These are phyloP conservation scores for Podospora australis DNA, from an alignment of 495 filamentous ascomycete genomes.

Conservation along the genomic window DNA sequence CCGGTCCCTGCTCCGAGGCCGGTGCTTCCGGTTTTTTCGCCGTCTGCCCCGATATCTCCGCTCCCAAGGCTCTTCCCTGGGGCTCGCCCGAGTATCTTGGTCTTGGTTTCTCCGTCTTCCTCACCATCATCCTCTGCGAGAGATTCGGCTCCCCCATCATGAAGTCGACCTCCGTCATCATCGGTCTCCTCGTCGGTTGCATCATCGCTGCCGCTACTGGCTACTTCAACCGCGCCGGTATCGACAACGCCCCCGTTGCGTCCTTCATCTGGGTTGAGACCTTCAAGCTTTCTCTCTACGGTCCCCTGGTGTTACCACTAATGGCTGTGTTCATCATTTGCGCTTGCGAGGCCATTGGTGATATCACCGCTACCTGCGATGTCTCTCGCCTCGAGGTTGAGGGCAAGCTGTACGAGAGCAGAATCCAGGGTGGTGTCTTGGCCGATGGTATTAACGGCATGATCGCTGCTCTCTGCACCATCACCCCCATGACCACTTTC, in stretches of 20 bases:
- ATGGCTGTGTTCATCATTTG: slow-evolving; percentile 83
- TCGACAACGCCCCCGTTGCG: slow-evolving; percentile 63
- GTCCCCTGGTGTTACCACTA: slow-evolving; percentile 74
- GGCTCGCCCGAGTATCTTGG: slow-evolving; percentile 82
- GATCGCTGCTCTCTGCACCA: slow-evolving; percentile 74
- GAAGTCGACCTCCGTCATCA: slow-evolving; percentile 64
- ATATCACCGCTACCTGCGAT: slow-evolving; percentile 68
- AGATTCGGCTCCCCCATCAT: slow-evolving; percentile 72
- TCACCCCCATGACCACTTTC: slow-evolving; percentile 72
- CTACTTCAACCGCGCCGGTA: slow-evolving; percentile 69
- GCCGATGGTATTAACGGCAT: slow-evolving; percentile 81
- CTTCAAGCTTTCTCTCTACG: slow-evolving; percentile 74
- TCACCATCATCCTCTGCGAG: slow-evolving; percentile 81
- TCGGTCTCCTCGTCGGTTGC: slow-evolving; percentile 78
- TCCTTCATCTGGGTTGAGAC: slow-evolving; percentile 91
- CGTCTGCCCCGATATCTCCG: slow-evolving; percentile 63
- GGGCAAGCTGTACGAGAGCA: slow-evolving; percentile 73
- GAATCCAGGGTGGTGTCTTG: slow-evolving; percentile 84
- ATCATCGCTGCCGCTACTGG: slow-evolving; percentile 80
- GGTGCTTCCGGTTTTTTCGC: slow-evolving; percentile 50
- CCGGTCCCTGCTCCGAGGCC: slow-evolving; percentile 52
- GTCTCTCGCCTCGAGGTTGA: slow-evolving; percentile 81
- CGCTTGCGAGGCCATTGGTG: slow-evolving; percentile 85
- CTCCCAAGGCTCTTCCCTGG: slow-evolving; percentile 81
- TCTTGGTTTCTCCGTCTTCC: slow-evolving; percentile 82